phyloP scores from a whole-genome alignment of 495 filamentous ascomycete species.

The Penicillium turbatum region DNA sequence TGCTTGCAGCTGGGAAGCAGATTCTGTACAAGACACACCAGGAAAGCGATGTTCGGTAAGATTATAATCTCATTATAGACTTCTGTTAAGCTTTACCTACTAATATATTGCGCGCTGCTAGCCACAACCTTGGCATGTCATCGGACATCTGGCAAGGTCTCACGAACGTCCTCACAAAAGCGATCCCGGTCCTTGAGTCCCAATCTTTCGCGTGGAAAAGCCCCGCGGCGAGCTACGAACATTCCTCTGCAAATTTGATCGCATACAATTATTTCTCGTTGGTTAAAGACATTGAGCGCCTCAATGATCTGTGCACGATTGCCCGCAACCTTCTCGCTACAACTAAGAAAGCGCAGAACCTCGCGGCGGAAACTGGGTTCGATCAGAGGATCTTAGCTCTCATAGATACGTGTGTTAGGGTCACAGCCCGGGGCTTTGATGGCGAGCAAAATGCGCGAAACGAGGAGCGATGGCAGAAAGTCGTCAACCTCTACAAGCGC shows the following conservation, averaged over 20 bases:
- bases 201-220: constrained; percentile 58
- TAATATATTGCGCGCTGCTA: constrained; percentile 9
- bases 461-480: constrained; percentile 66
- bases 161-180: constrained; percentile 54
- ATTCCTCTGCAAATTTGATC: constrained; percentile 64
- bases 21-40: constrained; percentile 50
- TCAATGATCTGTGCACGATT: constrained; percentile 82
- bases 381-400: constrained; percentile 80
- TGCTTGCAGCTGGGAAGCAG: constrained; percentile 47
- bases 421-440: constrained; percentile 86
- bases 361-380: constrained; percentile 73
- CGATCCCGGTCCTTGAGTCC: constrained; percentile 58
- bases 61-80: constrained; percentile 9
- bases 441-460: constrained; percentile 64
- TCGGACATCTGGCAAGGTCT: constrained; percentile 68
- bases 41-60: constrained; percentile 47
- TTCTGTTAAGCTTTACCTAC: background rate
- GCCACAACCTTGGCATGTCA: constrained; percentile 50
- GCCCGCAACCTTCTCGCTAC: constrained; percentile 79
- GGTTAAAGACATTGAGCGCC: constrained; percentile 73
- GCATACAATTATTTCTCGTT: constrained; percentile 69
- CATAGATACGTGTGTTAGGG: constrained; percentile 77
- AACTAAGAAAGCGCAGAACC: constrained; percentile 77
- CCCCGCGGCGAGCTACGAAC: constrained; percentile 53
- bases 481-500: constrained; percentile 78